Base-by-base conservation (phyloP, 495 filamentous ascomycete species). In the Staphylotrichum longicolle region DNA sequence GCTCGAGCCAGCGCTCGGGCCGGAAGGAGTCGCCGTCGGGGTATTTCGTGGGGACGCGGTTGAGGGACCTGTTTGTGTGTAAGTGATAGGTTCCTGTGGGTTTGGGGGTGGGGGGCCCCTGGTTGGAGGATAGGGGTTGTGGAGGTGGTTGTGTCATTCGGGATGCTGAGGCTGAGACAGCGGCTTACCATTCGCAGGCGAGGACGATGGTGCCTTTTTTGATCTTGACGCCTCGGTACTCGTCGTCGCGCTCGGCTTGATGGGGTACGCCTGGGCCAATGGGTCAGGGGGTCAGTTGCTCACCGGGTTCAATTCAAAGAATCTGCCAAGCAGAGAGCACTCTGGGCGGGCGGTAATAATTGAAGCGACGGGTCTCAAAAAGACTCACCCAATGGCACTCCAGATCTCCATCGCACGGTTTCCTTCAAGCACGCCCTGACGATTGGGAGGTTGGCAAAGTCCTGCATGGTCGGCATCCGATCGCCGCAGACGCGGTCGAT, bases 371-470 rank as follows among this genome's bases (percentile, higher is more conserved):
- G 20, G 20, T 27, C 20, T 27, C 20, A 27, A 27, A 27, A 27
- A 27, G 46, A 63, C 74, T 66, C 62, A 78, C 76, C 78, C 0
- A 80, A 70, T 14, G 78, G 78, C 10, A 79, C 77, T 35, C 77
- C 77, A 15, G 84, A 85, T 42, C 82, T 70, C 86, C 86, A 88
- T 51, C 86, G 78, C 15, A 83, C 63, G 30, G 80, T 79, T 70
- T 88, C 86, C 68, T 85, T 83, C 44, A 87, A 69, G 40, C 83
- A 80, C 6, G 86, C 85, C 12, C 83, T 70, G 30, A 87, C 73
- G 0, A 69, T 80, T 1, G 80, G 82, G 27, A 84, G 69, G 15
- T 80, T 60, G 12, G 73, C 66, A 49, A 76, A 75, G 60, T 85
- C 78, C 6, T 64, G 67, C 54, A 81, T 78, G 14, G 71, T 75